Conservation (phyloP, 352 stramenopile species). For the Aphanomyces euteiches region DNA sequence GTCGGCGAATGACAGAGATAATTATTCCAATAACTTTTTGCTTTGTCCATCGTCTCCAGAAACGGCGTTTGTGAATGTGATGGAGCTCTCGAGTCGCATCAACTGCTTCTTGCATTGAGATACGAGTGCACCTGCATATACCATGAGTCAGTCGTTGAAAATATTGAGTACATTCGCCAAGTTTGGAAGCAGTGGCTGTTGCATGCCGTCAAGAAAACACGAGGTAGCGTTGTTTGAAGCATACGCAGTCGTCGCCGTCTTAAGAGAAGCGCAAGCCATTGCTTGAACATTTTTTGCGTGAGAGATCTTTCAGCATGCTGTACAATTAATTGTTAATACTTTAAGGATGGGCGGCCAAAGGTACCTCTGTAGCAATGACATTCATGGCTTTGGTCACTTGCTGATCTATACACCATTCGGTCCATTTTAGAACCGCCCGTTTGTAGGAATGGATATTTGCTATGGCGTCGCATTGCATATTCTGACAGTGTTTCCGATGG, state of each 20-base stretch:
- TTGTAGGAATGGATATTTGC: not conserved
- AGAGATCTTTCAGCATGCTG: not conserved
- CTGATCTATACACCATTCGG: not conserved
- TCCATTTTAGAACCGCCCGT: not conserved
- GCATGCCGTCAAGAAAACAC: not conserved
- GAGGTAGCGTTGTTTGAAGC: constrained; percentile 2
- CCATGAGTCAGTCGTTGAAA: not conserved
- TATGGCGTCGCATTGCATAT: not conserved
- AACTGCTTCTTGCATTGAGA: not conserved
- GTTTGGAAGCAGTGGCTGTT: constrained; percentile 2
- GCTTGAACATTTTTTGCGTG: not conserved
- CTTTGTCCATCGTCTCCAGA: constrained; percentile 3
- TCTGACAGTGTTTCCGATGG: not conserved
- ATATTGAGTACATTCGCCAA: not conserved
- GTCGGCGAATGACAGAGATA: not conserved
- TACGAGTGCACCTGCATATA: not conserved
- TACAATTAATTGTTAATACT: not conserved
- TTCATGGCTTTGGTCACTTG: not conserved
- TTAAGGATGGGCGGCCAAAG: not conserved
- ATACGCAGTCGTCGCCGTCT: not conserved
- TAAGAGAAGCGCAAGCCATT: not conserved
- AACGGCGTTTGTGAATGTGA: not conserved
- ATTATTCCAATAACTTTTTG: not conserved
- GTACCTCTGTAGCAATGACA: too few relatives aligned
- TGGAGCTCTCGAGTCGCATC: not conserved